These are phyloP conservation scores for Larix kaempferi DNA, from an alignment of 75 land plant species.

Conservation along the genomic window DNA sequence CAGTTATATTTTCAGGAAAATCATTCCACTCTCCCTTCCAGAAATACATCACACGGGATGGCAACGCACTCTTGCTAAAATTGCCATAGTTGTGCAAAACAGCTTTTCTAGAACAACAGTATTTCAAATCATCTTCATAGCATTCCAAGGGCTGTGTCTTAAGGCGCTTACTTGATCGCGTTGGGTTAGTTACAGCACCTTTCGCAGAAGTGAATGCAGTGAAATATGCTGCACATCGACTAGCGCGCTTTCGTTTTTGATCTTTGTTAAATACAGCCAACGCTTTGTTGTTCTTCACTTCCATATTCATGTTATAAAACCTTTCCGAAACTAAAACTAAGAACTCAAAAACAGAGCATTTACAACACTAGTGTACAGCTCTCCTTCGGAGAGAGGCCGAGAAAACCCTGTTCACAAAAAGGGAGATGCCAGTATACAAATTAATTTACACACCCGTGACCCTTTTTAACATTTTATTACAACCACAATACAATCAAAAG, in stretches of 20 bases:
- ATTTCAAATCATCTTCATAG: neutral
- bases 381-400: conserved; percentile 3
- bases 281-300: neutral
- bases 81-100: conserved; percentile 7
- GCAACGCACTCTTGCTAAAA: conserved; percentile 22
- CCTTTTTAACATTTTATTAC: neutral
- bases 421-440: neutral
- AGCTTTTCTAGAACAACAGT: neutral
- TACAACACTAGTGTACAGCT: conserved; percentile 9
- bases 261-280: neutral
- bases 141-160: neutral
- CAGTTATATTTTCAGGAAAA: conserved; percentile 20
- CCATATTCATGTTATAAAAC: conserved; percentile 7
- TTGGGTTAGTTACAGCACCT: neutral
- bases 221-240: neutral
- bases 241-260: conserved; percentile 6
- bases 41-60: conserved; percentile 41
- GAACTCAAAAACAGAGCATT: conserved; percentile 3
- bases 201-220: neutral
- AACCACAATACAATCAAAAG: neutral
- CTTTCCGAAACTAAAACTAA: conserved; percentile 1
- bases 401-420: conserved; percentile 7
- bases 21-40: conserved; percentile 42
- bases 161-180: neutral
- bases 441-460: neutral